Evolutionary conservation across 2,329 filamentous ascomycete genomes (phyloP).

Genomic region (Trichoderma sp.): DNA sequence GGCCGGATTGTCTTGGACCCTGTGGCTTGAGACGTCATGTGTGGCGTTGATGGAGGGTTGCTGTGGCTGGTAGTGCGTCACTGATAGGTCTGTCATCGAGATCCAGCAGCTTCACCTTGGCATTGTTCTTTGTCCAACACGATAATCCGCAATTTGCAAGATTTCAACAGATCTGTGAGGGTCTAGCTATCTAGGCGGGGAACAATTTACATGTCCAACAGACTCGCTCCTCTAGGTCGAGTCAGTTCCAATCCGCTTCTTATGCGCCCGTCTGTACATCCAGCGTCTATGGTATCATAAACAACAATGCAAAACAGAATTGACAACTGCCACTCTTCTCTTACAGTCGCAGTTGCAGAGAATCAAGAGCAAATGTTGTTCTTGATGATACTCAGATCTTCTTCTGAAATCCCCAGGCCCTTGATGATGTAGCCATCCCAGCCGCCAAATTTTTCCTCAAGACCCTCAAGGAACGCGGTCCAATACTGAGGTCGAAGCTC

Average conservation of each 20-base stretch:
- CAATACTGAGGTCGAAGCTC: constrained; percentile 50
- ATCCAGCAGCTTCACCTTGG: not conserved
- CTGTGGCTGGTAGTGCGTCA: constrained; percentile 20
- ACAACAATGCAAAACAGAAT: constrained; percentile 6
- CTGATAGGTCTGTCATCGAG: constrained; percentile 10
- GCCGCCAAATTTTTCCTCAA: constrained; percentile 50
- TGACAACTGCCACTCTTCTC: not conserved
- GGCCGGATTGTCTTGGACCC: constrained; percentile 2
- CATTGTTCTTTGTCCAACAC: not conserved
- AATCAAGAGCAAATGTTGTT: constrained; percentile 44
- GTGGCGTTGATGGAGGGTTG: constrained; percentile 4
- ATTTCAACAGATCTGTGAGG: not conserved
- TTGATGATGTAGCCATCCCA: constrained; percentile 53
- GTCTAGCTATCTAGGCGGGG: not conserved
- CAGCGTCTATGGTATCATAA: constrained; percentile 26
- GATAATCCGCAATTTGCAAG: not conserved
- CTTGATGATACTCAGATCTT: constrained; percentile 52
- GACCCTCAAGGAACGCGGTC: constrained; percentile 48
- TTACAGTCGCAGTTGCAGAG: not conserved
- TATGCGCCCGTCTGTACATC: not conserved
- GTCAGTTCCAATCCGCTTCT: constrained; percentile 1
- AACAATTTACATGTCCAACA: not conserved
- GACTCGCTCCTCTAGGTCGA: not conserved
- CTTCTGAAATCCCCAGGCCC: constrained; percentile 49
- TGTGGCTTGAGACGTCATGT: constrained; percentile 28